Evolutionary conservation across 805 yeast genomes (phyloP).

Genomic region (Yarrowia deformans): DNA sequence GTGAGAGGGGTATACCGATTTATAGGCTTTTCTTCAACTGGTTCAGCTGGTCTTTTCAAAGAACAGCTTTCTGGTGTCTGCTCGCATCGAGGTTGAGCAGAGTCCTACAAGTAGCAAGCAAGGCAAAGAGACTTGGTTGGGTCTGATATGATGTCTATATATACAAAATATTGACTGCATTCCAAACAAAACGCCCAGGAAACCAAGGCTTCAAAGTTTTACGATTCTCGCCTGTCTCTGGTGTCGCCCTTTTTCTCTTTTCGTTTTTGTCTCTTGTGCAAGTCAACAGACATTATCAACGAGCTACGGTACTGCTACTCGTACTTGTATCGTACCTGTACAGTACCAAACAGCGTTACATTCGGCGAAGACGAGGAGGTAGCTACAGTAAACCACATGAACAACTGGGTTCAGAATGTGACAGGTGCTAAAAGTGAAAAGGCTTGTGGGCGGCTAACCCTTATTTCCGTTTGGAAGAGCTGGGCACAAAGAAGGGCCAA

Average conservation of each 20-base stretch:
- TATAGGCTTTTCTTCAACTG: not conserved
- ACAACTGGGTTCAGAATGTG: constrained; percentile 13
- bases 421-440: constrained; percentile 2
- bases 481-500: not conserved
- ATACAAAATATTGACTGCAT: no score
- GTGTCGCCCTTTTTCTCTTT: no score
- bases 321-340: not conserved
- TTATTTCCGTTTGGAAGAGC: not conserved
- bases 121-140: no score
- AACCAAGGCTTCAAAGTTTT: no score
- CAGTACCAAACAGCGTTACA: constrained; percentile 3
- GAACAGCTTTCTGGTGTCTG: not conserved
- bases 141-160: no score
- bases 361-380: not conserved
- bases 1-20: constrained; percentile 1
- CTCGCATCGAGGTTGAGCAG: not conserved
- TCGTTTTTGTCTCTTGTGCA: no score
- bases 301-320: no score
- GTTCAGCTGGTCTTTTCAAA: not conserved
- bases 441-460: constrained; percentile 30
- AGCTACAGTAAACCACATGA: no score
- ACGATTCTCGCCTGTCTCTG: no score
- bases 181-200: no score
- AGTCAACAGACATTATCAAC: no score
- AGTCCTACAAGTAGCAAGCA: no score